Conservation (phyloP, 148 eudicot genomes). For the Nepenthes mirabilis region DNA sequence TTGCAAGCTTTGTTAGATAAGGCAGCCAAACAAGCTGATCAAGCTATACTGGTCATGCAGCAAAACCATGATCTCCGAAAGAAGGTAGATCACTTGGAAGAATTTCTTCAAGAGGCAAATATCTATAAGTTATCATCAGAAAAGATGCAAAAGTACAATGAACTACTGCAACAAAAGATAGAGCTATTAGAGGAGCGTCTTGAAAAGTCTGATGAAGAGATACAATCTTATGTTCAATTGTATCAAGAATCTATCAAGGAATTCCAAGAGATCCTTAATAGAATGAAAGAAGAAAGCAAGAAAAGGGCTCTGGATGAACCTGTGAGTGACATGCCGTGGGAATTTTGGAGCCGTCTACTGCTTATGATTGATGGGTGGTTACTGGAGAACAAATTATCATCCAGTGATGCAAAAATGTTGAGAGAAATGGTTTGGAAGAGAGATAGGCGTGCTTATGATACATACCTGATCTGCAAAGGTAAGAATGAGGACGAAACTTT, state of each 20-base stretch:
- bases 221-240: conserved; percentile 57
- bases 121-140: conserved; percentile 57
- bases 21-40: conserved; percentile 79
- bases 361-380: conserved; percentile 88
- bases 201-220: conserved; percentile 76
- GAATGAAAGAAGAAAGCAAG: conserved; percentile 58
- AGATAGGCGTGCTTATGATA: conserved; percentile 47
- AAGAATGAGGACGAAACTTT: conserved; percentile 56
- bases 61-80: conserved; percentile 77
- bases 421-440: conserved; percentile 87
- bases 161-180: conserved; percentile 69
- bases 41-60: conserved; percentile 59
- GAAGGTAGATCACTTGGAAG: conserved; percentile 74
- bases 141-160: conserved; percentile 61
- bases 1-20: conserved; percentile 58
- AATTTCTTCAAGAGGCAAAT: conserved; percentile 61
- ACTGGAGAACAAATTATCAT: conserved; percentile 63
- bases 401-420: conserved; percentile 45
- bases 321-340: conserved; percentile 69
- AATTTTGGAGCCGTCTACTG: conserved; percentile 82
- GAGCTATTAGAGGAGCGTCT: conserved; percentile 76
- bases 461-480: conserved; percentile 55
- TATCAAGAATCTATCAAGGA: conserved; percentile 87
- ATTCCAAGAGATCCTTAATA: conserved; percentile 67
- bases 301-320: conserved; percentile 37